These are phyloP conservation scores for Chaetomiaceae sp. DNA, from an alignment of 2,329 filamentous ascomycete species.

Conservation along the genomic window DNA sequence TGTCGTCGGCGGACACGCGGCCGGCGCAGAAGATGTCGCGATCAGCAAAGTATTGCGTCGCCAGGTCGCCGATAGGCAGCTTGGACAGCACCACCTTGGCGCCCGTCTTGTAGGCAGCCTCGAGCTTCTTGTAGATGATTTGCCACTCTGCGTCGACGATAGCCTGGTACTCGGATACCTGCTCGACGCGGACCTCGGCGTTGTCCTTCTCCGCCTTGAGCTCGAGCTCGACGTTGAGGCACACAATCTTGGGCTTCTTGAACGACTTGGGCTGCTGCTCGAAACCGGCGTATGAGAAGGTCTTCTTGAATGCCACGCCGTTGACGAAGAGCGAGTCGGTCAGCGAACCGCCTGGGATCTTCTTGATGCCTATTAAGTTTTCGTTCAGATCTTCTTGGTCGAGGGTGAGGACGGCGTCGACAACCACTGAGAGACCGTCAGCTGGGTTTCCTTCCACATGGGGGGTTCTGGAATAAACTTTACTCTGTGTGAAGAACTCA, in stretches of 20 bases:
- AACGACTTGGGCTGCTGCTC: slow-evolving; percentile 98
- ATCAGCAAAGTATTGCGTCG: slow-evolving; percentile 97
- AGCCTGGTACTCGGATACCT: slow-evolving; percentile 98
- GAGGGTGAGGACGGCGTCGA: slow-evolving; percentile 89
- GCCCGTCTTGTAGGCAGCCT: slow-evolving; percentile 87
- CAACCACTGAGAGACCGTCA: slow-evolving; percentile 68
- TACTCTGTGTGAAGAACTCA: slow-evolving; percentile 95
- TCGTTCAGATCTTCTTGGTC: slow-evolving; percentile 98
- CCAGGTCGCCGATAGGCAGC: slow-evolving; percentile 92
- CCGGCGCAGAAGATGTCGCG: slow-evolving; percentile 97
- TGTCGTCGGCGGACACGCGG: slow-evolving; percentile 83
- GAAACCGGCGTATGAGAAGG: slow-evolving; percentile 97
- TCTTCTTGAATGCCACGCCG: slow-evolving; percentile 99
- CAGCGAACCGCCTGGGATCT: slow-evolving; percentile 91
- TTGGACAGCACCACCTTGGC: slow-evolving; percentile 98
- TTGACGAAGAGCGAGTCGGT: slow-evolving; percentile 97
- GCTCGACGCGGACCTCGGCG: slow-evolving; percentile 94
- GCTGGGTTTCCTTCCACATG: too few relatives aligned
- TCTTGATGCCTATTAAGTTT: slow-evolving; percentile 97
- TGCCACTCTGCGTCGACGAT: slow-evolving; percentile 99
- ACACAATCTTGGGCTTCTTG: slow-evolving; percentile 91
- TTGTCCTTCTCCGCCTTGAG: slow-evolving; percentile 99
- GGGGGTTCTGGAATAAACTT: slow-evolving; percentile 29
- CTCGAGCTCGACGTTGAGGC: slow-evolving; percentile 95
- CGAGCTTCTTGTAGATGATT: slow-evolving; percentile 99